A percentile compares a stretch with the other conserved stretches of the same genome.
phyloP scores from a whole-genome alignment of 352 stramenopile species.

The Pythium aquatile region DNA sequence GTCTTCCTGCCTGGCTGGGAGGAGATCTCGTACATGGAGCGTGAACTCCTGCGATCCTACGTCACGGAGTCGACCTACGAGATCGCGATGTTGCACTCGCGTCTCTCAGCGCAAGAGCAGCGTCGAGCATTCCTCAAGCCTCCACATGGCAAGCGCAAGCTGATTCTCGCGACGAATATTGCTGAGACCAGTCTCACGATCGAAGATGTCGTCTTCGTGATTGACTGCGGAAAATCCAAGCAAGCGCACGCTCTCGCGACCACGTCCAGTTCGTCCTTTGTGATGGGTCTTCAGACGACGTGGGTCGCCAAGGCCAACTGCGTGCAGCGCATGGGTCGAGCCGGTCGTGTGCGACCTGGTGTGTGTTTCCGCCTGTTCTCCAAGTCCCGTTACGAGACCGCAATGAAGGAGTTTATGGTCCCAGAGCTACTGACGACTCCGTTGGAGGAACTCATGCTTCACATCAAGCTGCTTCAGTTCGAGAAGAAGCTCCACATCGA shows the following conservation, averaged over 20 bases:
- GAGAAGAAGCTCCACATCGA: constrained; percentile 73
- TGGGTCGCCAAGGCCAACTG: constrained; percentile 85
- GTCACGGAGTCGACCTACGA: constrained; percentile 54
- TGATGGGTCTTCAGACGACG: constrained; percentile 88
- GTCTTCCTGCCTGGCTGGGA: constrained; percentile 85
- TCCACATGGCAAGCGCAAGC: constrained; percentile 59
- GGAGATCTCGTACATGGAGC: constrained; percentile 80
- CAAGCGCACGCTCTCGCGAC: constrained; percentile 62
- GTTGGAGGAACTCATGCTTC: constrained; percentile 70
- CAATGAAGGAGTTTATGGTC: constrained; percentile 77
- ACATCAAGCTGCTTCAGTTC: constrained; percentile 75
- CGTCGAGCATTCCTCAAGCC: constrained; percentile 65
- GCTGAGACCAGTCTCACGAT: constrained; percentile 97
- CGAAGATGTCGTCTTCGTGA: constrained; percentile 92
- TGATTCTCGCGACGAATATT: constrained; percentile 94
- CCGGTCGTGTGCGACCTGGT: constrained; percentile 91
- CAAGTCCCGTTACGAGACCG: constrained; percentile 50
- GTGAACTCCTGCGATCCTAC: constrained; percentile 51
- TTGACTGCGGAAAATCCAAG: constrained; percentile 85
- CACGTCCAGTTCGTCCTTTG: constrained; percentile 77
- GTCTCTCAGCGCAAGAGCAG: constrained; percentile 68
- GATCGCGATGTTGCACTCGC: constrained; percentile 73
- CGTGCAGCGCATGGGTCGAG: constrained; percentile 90
- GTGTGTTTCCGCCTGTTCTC: constrained; percentile 91
- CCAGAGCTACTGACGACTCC: constrained; percentile 71